A percentile compares a stretch with the other conserved stretches of the same genome.
phyloP scores from a whole-genome alignment of 2,329 filamentous ascomycete species.

The Aspergillus clavatus region DNA sequence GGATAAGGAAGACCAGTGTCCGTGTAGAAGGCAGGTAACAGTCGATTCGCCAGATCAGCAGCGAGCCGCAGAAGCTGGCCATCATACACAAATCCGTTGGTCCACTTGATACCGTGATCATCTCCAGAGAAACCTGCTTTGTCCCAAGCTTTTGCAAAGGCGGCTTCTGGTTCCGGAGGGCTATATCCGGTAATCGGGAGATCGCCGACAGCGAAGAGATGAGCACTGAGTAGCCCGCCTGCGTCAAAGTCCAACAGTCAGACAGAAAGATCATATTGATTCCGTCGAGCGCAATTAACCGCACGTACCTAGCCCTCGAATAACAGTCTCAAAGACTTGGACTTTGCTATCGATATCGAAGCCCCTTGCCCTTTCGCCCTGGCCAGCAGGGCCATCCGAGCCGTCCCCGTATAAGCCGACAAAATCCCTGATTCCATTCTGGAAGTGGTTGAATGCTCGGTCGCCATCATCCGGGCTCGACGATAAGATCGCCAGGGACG shows the following conservation, averaged over 20 bases:
- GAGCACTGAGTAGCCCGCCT: constrained; percentile 84
- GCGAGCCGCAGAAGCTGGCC: constrained; percentile 88
- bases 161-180: constrained; percentile 41
- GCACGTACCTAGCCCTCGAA: constrained; percentile 60
- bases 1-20: constrained; percentile 90
- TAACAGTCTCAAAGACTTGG: constrained; percentile 97
- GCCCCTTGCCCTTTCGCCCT: constrained; percentile 68
- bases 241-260: not conserved
- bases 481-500: constrained; percentile 86
- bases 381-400: constrained; percentile 60
- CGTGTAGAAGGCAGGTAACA: constrained; percentile 90
- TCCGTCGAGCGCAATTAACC: not conserved
- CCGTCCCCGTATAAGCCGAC: constrained; percentile 86
- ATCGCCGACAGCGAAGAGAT: constrained; percentile 87
- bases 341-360: constrained; percentile 98
- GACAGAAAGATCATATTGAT: not conserved
- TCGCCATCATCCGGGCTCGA: constrained; percentile 54
- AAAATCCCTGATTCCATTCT: constrained; percentile 69
- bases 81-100: constrained; percentile 74
- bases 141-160: constrained; percentile 40
- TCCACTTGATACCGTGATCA: constrained; percentile 58
- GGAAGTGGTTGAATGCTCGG: constrained; percentile 68
- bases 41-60: constrained; percentile 72
- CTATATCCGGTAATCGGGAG: constrained; percentile 78
- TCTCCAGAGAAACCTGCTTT: constrained; percentile 24